Percentiles rank a stretch among this genome's conserved stretches.
Conservation (phyloP, 768 basidiomycete species). For the Suillus subluteus region DNA sequence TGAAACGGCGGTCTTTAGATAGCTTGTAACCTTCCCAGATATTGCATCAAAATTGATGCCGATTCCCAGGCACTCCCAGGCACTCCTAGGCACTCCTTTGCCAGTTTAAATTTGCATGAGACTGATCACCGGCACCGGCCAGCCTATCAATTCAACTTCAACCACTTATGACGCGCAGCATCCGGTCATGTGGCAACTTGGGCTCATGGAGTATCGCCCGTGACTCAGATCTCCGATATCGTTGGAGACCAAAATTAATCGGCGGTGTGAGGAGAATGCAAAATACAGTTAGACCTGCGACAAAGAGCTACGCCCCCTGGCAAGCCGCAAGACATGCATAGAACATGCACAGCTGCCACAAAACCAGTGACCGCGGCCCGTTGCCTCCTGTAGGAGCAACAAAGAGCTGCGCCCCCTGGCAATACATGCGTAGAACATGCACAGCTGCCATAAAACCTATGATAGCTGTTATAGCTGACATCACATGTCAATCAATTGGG, state of each 20-base stretch:
- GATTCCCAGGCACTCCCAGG: neutral
- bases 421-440: neutral
- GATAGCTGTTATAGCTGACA: neutral
- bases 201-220: neutral
- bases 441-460: neutral
- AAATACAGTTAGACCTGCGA: neutral
- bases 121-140: neutral
- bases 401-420: neutral
- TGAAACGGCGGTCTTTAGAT: neutral
- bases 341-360: too few species aligned
- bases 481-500: neutral
- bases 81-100: neutral
- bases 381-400: neutral
- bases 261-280: neutral
- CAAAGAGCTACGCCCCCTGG: too few species aligned
- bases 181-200: neutral
- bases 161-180: neutral
- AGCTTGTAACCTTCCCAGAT: conserved; percentile 4
- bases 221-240: neutral
- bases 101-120: neutral
- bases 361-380: too few species aligned
- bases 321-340: too few species aligned
- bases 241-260: neutral
- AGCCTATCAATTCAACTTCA: neutral
- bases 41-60: neutral